Base-by-base conservation (phyloP, 441 rosid species). In the Geranium incanum region DNA sequence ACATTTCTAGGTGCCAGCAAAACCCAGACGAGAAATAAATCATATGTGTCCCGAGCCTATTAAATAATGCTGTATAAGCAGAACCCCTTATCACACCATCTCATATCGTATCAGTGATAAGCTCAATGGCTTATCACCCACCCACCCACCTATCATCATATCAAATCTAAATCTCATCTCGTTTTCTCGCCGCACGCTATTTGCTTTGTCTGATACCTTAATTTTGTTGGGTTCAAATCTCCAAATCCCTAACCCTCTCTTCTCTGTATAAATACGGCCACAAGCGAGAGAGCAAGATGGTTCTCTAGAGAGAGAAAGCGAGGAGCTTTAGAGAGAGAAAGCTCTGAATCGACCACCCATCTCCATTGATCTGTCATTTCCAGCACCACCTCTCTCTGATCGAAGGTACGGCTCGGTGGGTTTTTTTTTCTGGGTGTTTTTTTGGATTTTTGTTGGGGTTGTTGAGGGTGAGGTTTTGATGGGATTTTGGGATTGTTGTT, bases 221-320 rank as follows among this genome's bases (percentile, higher is more conserved):
- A 71, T 36, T 60, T 71, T 59, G 23, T 57, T 57, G 63, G 63
- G 23, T 57, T 59, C 69, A 50, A 67, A 33, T 75, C 41, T 33
- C 48, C 15, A 70, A 84, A 84, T 89, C 89, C 94, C 84, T 86
- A 87, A 74, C 78, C 74, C 78, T 13, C 19, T 43, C 63, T 4
- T 67, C 78, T 79, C 83, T 83, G 33, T 85, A 88, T 83, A 87
- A 84, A 77, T 81, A 80, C 77, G 21, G 69, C 72, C 80, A 73
- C 75, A 69, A 72, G 72, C 66, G 67, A 60, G 73, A 73, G 74
- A 66, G 60, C 63, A 36, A 39, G 23, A 21, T 36, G 36, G 71
- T 33, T 66, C 62, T 65, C 45, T 68, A 60, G 68, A 68, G 57
- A 71, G 28, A 74, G 38, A 68, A 65, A 72, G 7, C 18, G 16